Evolutionary conservation across 1,284 basidiomycete genomes (phyloP).

Genomic region (Apiotrichum sp.): DNA sequence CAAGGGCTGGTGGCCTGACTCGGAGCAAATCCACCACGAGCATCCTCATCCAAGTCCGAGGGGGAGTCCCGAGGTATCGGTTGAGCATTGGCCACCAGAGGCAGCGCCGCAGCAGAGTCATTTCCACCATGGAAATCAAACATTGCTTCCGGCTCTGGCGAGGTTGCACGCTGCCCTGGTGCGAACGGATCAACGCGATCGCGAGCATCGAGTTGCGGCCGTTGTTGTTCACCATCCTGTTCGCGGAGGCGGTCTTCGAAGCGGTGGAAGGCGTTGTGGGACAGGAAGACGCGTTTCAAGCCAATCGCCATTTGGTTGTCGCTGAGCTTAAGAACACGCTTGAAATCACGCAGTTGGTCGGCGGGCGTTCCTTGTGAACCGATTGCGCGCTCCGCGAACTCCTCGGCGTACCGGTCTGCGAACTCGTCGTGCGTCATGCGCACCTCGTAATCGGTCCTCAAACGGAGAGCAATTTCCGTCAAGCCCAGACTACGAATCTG

Average conservation of each 20-base stretch:
- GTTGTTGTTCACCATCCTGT: slow-evolving; percentile 72
- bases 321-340: slow-evolving; percentile 59
- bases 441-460: slow-evolving; percentile 64
- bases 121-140: slow-evolving; percentile 25
- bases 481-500: slow-evolving; percentile 80
- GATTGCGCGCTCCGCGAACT: slow-evolving; percentile 46
- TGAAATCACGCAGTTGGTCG: slow-evolving; percentile 47
- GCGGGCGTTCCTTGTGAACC: slow-evolving; percentile 42
- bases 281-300: slow-evolving; percentile 81
- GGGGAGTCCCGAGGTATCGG: slow-evolving; percentile 59
- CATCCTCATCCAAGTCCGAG: slow-evolving; percentile 63
- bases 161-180: slow-evolving; percentile 53
- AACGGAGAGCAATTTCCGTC: slow-evolving; percentile 67
- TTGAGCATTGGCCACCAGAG: slow-evolving; percentile 68
- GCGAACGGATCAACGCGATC: slow-evolving; percentile 58
- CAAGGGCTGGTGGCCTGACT: slow-evolving; percentile 62
- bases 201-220: slow-evolving; percentile 5
- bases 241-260: slow-evolving; percentile 83
- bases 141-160: slow-evolving; percentile 18
- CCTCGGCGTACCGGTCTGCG: slow-evolving; percentile 68
- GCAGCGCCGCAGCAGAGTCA: slow-evolving; percentile 51
- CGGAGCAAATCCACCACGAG: slow-evolving; percentile 57
- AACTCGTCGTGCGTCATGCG: slow-evolving; percentile 85
- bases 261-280: slow-evolving; percentile 76
- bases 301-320: slow-evolving; percentile 76